Evolutionary conservation across 139 green algal genomes (phyloP), one percentile per base, ranked within the genome.

Genomic region (Chlamydomonas incerta): DNA sequence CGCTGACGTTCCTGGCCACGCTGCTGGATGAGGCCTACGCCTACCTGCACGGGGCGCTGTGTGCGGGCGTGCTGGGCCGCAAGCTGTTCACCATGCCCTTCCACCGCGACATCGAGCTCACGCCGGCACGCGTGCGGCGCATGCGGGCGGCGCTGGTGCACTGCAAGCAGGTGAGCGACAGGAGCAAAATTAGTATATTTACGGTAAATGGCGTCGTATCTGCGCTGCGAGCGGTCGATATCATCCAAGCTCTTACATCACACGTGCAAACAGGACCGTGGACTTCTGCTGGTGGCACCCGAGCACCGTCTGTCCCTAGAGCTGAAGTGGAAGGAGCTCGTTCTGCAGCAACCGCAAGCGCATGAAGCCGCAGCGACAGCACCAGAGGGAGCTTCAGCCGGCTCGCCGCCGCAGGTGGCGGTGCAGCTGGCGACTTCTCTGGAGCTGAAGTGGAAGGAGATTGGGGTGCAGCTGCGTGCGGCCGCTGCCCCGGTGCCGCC

Each of bases 201-300:
- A n/a, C n/a, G n/a, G n/a, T n/a, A n/a, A n/a, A n/a, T n/a, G n/a
- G n/a, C n/a, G n/a, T n/a, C n/a, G n/a, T n/a, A n/a, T n/a, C n/a
- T n/a, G n/a, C n/a, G n/a, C n/a, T n/a, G n/a, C n/a, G n/a, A n/a
- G n/a, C n/a, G n/a, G n/a, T n/a, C n/a, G n/a, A n/a, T n/a, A n/a
- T n/a, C 52, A 13, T 58, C 13, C 52, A 15, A 13, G 52, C 52
- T 58, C 52, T 31, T 68, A 13, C 15, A n/a, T n/a, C n/a, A n/a
- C n/a, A n/a, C n/a, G n/a, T n/a, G n/a, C n/a, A n/a, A n/a, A 6
- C 83, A 90, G 85, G 87, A 70, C 37, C 87, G 88, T 41, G 87
- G 92, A 29, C 34, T 95, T 33, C 81, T 94, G 87, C 81, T 94
- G 73, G 82, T 90, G 17, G 88, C 84, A 3, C 90, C 87, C 13